Evolutionary conservation across 306 rosid species (phyloP).

Genomic region (Prinsepia uniflora): DNA sequence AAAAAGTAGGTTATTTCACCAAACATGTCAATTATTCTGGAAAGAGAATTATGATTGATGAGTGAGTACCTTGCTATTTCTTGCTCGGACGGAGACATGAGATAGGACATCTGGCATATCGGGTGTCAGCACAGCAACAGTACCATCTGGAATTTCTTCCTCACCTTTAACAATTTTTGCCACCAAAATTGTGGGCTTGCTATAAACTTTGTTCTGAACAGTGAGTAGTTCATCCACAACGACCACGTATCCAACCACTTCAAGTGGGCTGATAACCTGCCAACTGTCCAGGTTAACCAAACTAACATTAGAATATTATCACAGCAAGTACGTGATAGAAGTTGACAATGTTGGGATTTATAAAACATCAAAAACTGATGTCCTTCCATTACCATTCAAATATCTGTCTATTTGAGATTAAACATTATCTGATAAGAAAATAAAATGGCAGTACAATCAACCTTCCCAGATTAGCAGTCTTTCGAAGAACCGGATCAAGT

Average conservation of each 20-base stretch:
- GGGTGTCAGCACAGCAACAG: slow-evolving; percentile 95
- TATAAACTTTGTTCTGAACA: slow-evolving; percentile 81
- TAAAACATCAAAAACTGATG: background rate
- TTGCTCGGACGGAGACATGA: slow-evolving; percentile 99
- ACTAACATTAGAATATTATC: slow-evolving; percentile 35
- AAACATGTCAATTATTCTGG: background rate
- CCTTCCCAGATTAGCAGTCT: slow-evolving; percentile 96
- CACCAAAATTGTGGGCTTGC: slow-evolving; percentile 82
- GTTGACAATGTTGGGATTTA: background rate
- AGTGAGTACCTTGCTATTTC: slow-evolving; percentile 79
- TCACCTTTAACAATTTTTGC: slow-evolving; percentile 88
- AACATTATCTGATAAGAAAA: slow-evolving; percentile 13
- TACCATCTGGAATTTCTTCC: slow-evolving; percentile 98
- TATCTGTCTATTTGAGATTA: slow-evolving; percentile 19
- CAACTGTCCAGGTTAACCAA: slow-evolving; percentile 60
- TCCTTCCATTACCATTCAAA: background rate
- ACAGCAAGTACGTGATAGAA: background rate
- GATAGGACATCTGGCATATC: slow-evolving; percentile 99
- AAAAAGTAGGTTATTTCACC: slow-evolving; percentile 15
- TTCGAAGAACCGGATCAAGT: slow-evolving; percentile 88
- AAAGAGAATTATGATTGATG: slow-evolving; percentile 21
- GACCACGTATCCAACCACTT: slow-evolving; percentile 78
- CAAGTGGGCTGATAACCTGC: slow-evolving; percentile 97
- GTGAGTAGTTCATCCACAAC: slow-evolving; percentile 87
- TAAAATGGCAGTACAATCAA: slow-evolving; percentile 29